phyloP scores from a whole-genome alignment of 306 rosid genomes.

The Astragalus membranaceus region DNA sequence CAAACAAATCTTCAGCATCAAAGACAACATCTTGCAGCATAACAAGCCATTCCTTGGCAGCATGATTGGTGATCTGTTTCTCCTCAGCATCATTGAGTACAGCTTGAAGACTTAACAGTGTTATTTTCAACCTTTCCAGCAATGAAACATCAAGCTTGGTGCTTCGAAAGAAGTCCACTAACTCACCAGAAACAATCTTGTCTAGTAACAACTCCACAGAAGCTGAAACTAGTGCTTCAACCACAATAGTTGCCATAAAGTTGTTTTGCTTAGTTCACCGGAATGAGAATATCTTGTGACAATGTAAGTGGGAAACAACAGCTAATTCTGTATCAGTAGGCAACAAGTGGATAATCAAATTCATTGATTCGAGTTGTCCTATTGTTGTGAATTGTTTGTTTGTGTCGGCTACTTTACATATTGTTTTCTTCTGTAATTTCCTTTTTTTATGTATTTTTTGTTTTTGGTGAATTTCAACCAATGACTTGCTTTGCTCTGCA shows the following conservation, averaged over 20 bases:
- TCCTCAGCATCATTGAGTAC: constrained; percentile 18
- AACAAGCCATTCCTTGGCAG: constrained; percentile 14
- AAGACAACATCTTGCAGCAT: neutral
- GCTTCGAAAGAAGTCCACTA: neutral
- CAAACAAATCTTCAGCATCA: neutral
- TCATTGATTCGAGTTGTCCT: no score
- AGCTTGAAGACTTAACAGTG: constrained; percentile 8
- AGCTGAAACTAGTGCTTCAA: constrained; percentile 6
- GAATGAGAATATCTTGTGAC: neutral
- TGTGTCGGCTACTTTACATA: no score
- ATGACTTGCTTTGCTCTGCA: no score
- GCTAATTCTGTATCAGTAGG: no score
- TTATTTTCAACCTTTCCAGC: neutral
- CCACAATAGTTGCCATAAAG: neutral
- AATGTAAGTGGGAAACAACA: no score
- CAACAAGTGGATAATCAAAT: no score
- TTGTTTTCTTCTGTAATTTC: no score
- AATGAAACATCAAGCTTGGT: neutral
- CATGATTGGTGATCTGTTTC: neutral
- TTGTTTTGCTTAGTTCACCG: neutral
- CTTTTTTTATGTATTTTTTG: no score
- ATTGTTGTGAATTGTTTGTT: no score
- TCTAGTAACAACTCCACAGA: neutral
- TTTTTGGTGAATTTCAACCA: no score
- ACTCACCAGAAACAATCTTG: neutral